Conservation (phyloP, 257 asterid species). For the Verbascum thapsus region DNA sequence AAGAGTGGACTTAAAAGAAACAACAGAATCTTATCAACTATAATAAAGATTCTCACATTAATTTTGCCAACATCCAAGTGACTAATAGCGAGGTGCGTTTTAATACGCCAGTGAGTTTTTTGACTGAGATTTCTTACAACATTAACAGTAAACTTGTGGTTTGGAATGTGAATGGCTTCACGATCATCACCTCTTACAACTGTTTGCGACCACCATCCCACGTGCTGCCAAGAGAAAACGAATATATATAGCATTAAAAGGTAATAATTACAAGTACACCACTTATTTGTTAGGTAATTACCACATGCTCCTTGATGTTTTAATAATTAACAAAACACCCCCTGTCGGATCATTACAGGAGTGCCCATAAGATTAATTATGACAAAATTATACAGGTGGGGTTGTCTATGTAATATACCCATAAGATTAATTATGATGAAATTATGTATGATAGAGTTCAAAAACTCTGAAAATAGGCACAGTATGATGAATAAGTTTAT, state of each 20-base stretch:
- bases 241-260: too few species aligned
- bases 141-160: constrained; percentile 87
- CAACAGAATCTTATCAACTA: constrained; percentile 2
- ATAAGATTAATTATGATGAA: constrained; percentile 20
- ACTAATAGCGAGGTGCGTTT: constrained; percentile 89
- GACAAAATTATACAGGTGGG: too few species aligned
- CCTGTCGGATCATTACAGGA: too few species aligned
- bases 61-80: constrained; percentile 84
- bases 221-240: constrained; percentile 57
- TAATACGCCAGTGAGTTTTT: constrained; percentile 92
- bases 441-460: not conserved
- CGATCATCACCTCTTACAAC: constrained; percentile 93
- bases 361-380: too few species aligned
- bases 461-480: constrained; percentile 5
- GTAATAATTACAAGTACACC: too few species aligned
- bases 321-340: too few species aligned
- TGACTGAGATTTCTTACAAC: constrained; percentile 85
- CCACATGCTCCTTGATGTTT: too few species aligned
- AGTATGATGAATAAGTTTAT: not conserved
- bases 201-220: constrained; percentile 99
- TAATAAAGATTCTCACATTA: constrained; percentile 51
- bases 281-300: too few species aligned
- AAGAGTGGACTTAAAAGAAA: constrained; percentile 17
- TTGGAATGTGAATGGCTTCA: constrained; percentile 93
- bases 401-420: too few species aligned